Evolutionary conservation across 1,139 yeast species (phyloP), one percentile per base, ranked within the genome.

Genomic region (Saccharomyces hybrid): DNA sequence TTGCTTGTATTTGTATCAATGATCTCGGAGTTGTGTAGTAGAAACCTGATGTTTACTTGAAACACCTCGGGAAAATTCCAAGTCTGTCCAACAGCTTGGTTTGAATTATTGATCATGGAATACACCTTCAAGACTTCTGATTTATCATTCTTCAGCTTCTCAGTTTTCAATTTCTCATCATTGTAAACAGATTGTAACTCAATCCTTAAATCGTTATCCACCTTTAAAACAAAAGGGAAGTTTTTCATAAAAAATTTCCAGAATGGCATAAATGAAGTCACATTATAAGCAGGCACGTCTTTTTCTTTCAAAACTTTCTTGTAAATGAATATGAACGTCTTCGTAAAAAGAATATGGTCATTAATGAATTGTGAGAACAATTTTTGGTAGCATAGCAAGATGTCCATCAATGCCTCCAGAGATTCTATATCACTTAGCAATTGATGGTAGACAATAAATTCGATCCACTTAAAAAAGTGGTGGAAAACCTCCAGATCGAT

Each of bases 401-500:
- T 64, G 52, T 67, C 70, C 48, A 63, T 63, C 31, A 69, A 52
- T 14, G 62, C 53, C 52, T 64, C 70, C 50, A 69, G 51, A 2
- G 69, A 58, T 48, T 61, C 65, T 4, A 67, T 59, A 54, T 68
- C 66, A 5, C 50, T 57, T 16, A 69, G 48, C 31, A 67, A 51
- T 49, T 67, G 70, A 54, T 67, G 72, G 54, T 69, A 69, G 8
- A 68, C 67, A 38, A 68, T 61, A 52, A 65, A 69, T 52, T 69
- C 72, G 8, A 68, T 57, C 71, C 71, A 69, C 51, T 65, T 67
- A 53, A 67, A 69, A 48, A 65, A 67, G 34, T 63, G 67, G 50
- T 68, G 68, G 23, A 59, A 58, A 1, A 63, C 63, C 27, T 62
- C 57, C n/a, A 69, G 54, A 41, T 61, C 58, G 3, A 58, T 27